phyloP scores from a whole-genome alignment of 108 stramenopile genomes.

The Stephanodiscus triporus region DNA sequence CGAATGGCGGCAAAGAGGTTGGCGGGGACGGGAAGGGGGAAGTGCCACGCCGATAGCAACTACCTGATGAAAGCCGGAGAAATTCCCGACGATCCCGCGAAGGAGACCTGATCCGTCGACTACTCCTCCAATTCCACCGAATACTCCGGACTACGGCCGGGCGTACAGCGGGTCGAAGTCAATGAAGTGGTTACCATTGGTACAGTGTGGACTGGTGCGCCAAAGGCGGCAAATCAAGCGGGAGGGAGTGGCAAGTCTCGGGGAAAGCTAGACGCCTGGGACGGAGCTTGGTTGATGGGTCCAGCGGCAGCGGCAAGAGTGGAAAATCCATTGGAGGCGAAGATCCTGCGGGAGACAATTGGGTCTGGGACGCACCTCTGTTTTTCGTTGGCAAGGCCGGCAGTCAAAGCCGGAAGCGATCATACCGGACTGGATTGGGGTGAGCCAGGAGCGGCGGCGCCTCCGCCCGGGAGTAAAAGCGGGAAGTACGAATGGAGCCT shows the following conservation, averaged over 20 bases:
- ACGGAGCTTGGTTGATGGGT: neutral
- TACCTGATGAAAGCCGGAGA: neutral
- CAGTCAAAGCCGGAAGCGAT: neutral
- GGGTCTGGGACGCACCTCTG: neutral
- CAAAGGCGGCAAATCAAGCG: neutral
- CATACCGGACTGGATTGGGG: too few relatives aligned
- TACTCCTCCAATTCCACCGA: neutral
- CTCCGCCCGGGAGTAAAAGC: neutral
- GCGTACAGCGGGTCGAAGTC: neutral
- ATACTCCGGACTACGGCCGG: neutral
- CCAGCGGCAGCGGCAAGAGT: constrained; percentile 1
- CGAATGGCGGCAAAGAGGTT: neutral
- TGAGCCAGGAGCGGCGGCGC: neutral
- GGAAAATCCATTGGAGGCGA: neutral
- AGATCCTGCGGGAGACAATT: too few relatives aligned
- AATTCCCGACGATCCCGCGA: neutral
- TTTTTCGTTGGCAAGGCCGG: neutral
- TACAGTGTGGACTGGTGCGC: neutral
- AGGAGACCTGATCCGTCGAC: neutral
- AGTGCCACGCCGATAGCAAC: neutral
- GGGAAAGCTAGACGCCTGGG: neutral
- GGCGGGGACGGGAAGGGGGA: neutral
- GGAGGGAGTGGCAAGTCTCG: neutral
- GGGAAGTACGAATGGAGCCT: too few relatives aligned
- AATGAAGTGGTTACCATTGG: neutral